phyloP scores from a whole-genome alignment of 2,329 filamentous ascomycete genomes.

The Talaromyces islandicus region DNA sequence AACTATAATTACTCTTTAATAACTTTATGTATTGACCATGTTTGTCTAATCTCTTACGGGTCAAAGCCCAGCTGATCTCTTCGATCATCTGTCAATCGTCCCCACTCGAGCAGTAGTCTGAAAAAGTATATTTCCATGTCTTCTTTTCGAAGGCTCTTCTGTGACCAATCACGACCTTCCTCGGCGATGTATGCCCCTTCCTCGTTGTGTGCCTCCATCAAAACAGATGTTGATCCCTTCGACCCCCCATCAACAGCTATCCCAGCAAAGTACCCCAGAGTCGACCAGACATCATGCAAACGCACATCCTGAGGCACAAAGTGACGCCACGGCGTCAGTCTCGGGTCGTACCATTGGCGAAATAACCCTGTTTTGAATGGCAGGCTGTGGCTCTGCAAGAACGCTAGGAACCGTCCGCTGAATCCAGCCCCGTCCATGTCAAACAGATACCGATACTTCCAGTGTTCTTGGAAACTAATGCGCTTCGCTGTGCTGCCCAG shows the following conservation, averaged over 20 bases:
- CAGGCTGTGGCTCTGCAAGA: constrained; percentile 60
- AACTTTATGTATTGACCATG: neutral
- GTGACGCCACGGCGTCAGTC: constrained; percentile 70
- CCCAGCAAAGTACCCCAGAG: constrained; percentile 67
- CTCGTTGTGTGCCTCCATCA: constrained; percentile 44
- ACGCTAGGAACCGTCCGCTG: constrained; percentile 59
- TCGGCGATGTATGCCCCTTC: constrained; percentile 62
- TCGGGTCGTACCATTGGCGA: constrained; percentile 71
- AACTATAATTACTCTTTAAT: neutral
- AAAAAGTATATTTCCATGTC: constrained; percentile 82
- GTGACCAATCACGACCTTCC: constrained; percentile 60
- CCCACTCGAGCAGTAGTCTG: constrained; percentile 71
- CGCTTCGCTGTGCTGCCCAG: constrained; percentile 40
- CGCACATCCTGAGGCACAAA: constrained; percentile 73
- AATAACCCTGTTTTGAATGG: constrained; percentile 68
- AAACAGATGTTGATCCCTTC: constrained; percentile 35
- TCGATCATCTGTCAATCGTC: constrained; percentile 58
- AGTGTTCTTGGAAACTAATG: constrained; percentile 52
- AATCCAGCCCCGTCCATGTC: constrained; percentile 65
- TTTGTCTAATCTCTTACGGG: neutral
- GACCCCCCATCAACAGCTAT: constrained; percentile 36
- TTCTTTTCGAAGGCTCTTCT: constrained; percentile 57
- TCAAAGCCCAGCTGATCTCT: constrained; percentile 44
- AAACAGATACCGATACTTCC: constrained; percentile 64
- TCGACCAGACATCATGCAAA: constrained; percentile 67